Evolutionary conservation across 352 stramenopile genomes (phyloP).

Genomic region (Phytopythium mirpurense): DNA sequence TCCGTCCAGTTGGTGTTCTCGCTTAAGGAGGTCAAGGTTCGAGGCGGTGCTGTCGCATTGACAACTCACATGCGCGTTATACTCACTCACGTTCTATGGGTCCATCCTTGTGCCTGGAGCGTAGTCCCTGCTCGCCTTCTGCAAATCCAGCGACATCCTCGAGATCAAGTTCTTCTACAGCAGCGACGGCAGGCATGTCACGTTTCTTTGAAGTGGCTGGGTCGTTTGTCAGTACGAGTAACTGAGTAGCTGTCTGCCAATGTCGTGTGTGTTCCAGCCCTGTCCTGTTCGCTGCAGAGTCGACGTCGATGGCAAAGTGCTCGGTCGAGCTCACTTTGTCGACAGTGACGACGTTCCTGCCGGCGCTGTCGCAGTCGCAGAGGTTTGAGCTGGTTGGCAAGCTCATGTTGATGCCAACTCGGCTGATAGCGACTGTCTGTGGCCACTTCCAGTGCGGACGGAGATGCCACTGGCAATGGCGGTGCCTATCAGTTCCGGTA

Average conservation of each 20-base stretch:
- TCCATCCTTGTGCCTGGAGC: neutral
- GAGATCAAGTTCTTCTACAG: slow-evolving; percentile 76
- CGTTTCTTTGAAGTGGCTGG: no score
- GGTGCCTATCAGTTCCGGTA: neutral
- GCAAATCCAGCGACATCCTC: slow-evolving; percentile 69
- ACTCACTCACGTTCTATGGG: no score
- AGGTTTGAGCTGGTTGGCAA: slow-evolving; percentile 13
- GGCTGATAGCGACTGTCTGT: neutral
- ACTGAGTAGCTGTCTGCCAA: neutral
- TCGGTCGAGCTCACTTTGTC: slow-evolving; percentile 78
- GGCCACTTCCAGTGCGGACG: neutral
- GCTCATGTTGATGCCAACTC: neutral
- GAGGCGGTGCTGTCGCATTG: slow-evolving; percentile 4
- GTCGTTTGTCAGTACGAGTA: no score
- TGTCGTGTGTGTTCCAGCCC: slow-evolving; percentile 28
- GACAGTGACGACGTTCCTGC: slow-evolving; percentile 75
- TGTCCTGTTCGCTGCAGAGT: slow-evolving; percentile 69
- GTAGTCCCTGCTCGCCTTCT: slow-evolving; percentile 60
- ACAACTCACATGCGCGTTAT: no score
- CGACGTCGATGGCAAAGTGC: slow-evolving; percentile 62
- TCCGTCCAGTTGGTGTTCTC: slow-evolving; percentile 79
- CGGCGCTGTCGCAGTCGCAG: slow-evolving; percentile 47
- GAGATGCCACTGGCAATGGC: neutral
- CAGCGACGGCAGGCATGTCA: slow-evolving; percentile 45
- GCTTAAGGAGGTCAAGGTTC: slow-evolving; percentile 73